Evolutionary conservation across 768 basidiomycete species (phyloP), one percentile per base, ranked within the genome.

Genomic region (Lactifluus volemus): DNA sequence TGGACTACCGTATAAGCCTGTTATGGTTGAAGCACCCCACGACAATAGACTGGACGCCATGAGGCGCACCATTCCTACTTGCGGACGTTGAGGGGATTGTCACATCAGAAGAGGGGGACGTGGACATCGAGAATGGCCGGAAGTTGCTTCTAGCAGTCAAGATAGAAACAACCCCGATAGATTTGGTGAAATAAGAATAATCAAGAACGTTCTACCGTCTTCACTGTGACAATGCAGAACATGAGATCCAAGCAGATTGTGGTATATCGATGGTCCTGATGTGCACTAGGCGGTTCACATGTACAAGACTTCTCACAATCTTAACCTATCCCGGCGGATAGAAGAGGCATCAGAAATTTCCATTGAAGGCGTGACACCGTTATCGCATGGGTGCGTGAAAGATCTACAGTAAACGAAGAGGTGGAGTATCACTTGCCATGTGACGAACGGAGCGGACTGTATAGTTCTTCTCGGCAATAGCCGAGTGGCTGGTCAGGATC

Each of bases 401-500:
- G 32, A 6, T 34, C 32, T 34, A n/a, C n/a, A n/a, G n/a, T n/a
- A 9, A 34, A 34, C 32, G 9, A 34, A 34, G 32, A 34, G 9
- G n/a, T n/a, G 32, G 32, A 34, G 32, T 9, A 34, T 5, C 32
- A 34, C 9, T 34, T 34, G 6, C 32, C 32, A 3, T 34, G 9
- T 34, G 32, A 9, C 6, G 9, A 34, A 34, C 32, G 32, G 32
- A 34, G 19, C 29, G 12, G 57, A 44, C 68, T 69, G 57, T 69
- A 68, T 52, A 70, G 67, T 60, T 62, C n/a, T 34, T 29, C 17
- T 58, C 68, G 70, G 70, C 53, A 55, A 39, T 10, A 11, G 36
- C 70, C 70, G 69, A 54, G 69, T 70, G 69, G 70, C 70, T 70
- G 62, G 15, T 15, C 15, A 30, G 49, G 49, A 30, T 17, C 34